These are phyloP conservation scores for Leishmania amazonensis DNA, from an alignment of 208 protist genomes.

Conservation along the genomic window DNA sequence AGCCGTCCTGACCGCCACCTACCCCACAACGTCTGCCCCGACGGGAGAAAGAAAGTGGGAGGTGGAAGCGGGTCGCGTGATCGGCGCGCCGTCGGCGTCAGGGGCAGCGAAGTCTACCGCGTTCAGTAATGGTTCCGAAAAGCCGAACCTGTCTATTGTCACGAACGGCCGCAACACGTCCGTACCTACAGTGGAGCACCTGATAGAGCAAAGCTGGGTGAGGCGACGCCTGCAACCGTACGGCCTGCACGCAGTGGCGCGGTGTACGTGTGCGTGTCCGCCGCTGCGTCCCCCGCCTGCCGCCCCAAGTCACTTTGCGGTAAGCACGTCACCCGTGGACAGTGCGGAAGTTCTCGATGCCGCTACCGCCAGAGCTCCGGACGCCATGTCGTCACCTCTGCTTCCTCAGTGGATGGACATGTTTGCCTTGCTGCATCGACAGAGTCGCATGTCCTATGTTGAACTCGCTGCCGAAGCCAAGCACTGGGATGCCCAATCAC, in stretches of 20 bases:
- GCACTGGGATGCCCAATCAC: slow-evolving; percentile 10
- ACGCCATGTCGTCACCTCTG: neutral
- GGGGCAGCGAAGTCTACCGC: neutral
- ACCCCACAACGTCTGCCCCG: slow-evolving; percentile 4
- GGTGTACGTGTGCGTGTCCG: slow-evolving; percentile 14
- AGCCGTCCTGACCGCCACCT: slow-evolving; percentile 20
- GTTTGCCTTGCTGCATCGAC: slow-evolving; percentile 39
- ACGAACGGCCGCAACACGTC: neutral
- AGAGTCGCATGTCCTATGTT: slow-evolving; percentile 30
- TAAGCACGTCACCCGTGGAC: neutral
- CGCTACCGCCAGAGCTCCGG: neutral
- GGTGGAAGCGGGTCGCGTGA: slow-evolving; percentile 9
- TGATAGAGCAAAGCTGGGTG: slow-evolving; percentile 19
- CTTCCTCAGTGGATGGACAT: slow-evolving; percentile 34
- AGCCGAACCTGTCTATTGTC: neutral
- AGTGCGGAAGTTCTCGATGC: neutral
- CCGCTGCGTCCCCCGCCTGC: slow-evolving; percentile 4
- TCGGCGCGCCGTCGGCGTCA: neutral
- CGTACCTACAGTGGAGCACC: neutral
- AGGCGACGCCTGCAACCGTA: slow-evolving; percentile 25
- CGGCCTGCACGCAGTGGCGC: slow-evolving; percentile 27
- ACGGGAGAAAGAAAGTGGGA: slow-evolving; percentile 4
- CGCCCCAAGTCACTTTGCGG: neutral
- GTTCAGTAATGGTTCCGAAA: neutral
- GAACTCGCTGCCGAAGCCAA: slow-evolving; percentile 19